Evolutionary conservation across 768 basidiomycete species (phyloP).

Genomic region (Mycena venus): DNA sequence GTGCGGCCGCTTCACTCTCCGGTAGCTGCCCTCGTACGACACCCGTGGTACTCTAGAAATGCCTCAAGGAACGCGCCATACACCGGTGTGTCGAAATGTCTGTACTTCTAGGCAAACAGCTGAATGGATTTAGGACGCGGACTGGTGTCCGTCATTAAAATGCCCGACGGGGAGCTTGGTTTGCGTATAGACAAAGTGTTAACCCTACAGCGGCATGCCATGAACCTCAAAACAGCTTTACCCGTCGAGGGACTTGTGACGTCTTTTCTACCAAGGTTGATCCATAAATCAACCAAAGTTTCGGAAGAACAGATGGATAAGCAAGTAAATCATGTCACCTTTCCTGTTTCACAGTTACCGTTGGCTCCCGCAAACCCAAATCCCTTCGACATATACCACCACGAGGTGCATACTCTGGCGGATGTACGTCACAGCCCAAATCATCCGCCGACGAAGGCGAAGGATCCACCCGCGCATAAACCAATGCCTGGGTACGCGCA

Average conservation of each 20-base stretch:
- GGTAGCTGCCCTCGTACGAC: neutral
- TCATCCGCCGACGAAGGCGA: no score
- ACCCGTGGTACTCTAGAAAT: slow-evolving; percentile 17
- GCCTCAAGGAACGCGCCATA: neutral
- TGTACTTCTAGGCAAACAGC: no score
- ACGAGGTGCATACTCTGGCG: no score
- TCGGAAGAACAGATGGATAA: neutral
- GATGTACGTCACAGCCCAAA: no score
- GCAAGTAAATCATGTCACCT: neutral
- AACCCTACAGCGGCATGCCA: neutral
- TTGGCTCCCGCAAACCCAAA: neutral
- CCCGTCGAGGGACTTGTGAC: slow-evolving; percentile 17
- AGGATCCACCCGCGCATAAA: no score
- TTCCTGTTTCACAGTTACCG: neutral
- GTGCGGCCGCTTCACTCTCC: neutral
- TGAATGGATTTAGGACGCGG: slow-evolving; percentile 5
- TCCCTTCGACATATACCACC: slow-evolving; percentile 5
- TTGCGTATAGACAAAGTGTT: slow-evolving; percentile 29
- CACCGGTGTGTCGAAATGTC: neutral
- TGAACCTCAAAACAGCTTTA: neutral
- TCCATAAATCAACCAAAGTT: slow-evolving; percentile 22
- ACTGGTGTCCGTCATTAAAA: slow-evolving; percentile 21
- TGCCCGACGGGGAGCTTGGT: neutral
- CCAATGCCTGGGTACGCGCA: no score
- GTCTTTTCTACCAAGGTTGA: neutral